phyloP scores from a whole-genome alignment of 441 rosid species.

The Kokia cookei region DNA sequence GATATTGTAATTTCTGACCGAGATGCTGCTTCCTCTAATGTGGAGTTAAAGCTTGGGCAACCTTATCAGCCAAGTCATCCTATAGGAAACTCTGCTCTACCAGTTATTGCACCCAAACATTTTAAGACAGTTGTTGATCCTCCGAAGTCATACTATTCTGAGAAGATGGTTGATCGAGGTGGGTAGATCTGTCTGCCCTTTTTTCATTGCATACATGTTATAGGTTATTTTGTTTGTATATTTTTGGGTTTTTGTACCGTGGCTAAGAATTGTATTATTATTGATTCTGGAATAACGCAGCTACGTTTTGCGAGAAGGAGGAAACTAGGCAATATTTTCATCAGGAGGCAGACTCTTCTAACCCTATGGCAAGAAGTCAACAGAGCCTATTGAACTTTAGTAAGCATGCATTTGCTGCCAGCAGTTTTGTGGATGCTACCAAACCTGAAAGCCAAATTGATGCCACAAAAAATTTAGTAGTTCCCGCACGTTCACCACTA shows the following conservation, averaged over 20 bases:
- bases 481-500: slow-evolving; percentile 8
- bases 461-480: slow-evolving; percentile 5
- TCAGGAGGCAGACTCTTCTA: slow-evolving; percentile 14
- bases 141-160: slow-evolving; percentile 16
- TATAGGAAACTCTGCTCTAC: slow-evolving; percentile 24
- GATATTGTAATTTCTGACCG: slow-evolving; percentile 15
- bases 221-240: slow-evolving; percentile 1
- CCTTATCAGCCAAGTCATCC: slow-evolving; percentile 35
- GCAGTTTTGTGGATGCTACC: slow-evolving; percentile 2
- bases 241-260: slow-evolving; percentile 1
- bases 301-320: slow-evolving; percentile 13
- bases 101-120: slow-evolving; percentile 16
- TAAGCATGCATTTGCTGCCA: slow-evolving; percentile 10
- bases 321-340: slow-evolving; percentile 20
- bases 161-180: slow-evolving; percentile 32
- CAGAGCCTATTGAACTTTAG: slow-evolving; percentile 18
- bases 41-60: slow-evolving; percentile 56
- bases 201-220: neutral
- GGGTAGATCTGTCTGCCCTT: slow-evolving; percentile 13
- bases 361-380: slow-evolving; percentile 16
- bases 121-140: slow-evolving; percentile 15
- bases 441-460: slow-evolving; percentile 13
- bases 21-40: slow-evolving; percentile 30
- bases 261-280: slow-evolving; percentile 6
- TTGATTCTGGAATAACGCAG: slow-evolving; percentile 32